A percentile compares a stretch with the other conserved stretches of the same genome.
These are phyloP conservation scores for Beauveria asiatica DNA, from an alignment of 2,329 filamentous ascomycete species.

Conservation along the genomic window DNA sequence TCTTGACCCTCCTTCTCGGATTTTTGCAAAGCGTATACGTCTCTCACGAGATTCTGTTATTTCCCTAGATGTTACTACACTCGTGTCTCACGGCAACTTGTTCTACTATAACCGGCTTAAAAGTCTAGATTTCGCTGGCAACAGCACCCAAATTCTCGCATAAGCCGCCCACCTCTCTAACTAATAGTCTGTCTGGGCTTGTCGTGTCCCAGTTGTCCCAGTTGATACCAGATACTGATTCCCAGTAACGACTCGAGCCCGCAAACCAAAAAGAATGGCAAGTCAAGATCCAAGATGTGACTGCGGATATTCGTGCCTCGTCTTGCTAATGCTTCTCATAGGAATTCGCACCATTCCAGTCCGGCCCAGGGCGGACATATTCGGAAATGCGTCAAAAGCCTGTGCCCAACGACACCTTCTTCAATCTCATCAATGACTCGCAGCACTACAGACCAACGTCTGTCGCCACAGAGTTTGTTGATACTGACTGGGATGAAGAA, in stretches of 20 bases:
- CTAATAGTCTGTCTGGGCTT: neutral
- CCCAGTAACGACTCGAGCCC: constrained; percentile 10
- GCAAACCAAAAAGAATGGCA: constrained; percentile 24
- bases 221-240: neutral
- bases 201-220: neutral
- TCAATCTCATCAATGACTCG: constrained; percentile 45
- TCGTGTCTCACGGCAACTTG: constrained; percentile 16
- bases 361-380: constrained; percentile 30
- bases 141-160: constrained; percentile 22
- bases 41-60: constrained; percentile 13
- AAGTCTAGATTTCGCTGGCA: constrained; percentile 26
- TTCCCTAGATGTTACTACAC: constrained; percentile 10
- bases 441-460: constrained; percentile 52
- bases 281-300: constrained; percentile 9
- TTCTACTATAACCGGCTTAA: constrained; percentile 10
- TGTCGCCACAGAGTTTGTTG: constrained; percentile 67
- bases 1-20: constrained; percentile 8
- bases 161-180: neutral
- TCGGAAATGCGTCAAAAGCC: constrained; percentile 46
- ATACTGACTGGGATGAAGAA: constrained; percentile 63
- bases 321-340: constrained; percentile 14
- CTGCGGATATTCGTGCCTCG: neutral
- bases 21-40: constrained; percentile 11
- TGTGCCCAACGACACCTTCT: constrained; percentile 49
- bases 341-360: constrained; percentile 28